Base-by-base conservation (phyloP, 352 stramenopile genomes). In the Phytophthora vignae region DNA sequence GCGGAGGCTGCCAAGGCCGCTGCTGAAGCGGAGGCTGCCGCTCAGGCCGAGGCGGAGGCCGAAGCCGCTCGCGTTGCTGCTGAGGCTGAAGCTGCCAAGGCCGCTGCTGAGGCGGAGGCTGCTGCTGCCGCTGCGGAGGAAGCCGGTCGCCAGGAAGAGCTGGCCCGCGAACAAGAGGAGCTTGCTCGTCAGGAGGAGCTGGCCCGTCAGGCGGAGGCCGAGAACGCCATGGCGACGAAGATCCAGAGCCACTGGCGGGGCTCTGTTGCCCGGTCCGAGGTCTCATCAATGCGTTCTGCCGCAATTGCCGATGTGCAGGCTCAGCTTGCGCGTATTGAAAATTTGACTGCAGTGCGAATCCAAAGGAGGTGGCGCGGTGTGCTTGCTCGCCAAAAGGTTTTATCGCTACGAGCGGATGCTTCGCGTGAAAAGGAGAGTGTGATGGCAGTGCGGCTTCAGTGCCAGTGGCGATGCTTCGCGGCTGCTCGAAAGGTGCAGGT, bases 321-420 rank as follows among this genome's bases (percentile, higher is more conserved):
- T 4, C 72, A 72, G 8, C 54, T 76, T 27, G 42, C 58, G n/a
- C 36, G 64, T 7, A 75, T 82, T 21, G 64, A 78, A 29, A 71
- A 78, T 42, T 14, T 65, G 10, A 85, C 79, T 49, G 80, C 77
- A 0, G 17, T 59, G 1, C 40, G 22, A 19, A 78, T 87, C 46
- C 80, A 87, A 52, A 60, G 68, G 11, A 42, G n/a, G 17, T 87
- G 80, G 80, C 77, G 80, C 25, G 53, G 75, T 27, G 29, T 64
- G 5, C 27, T 70, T 38, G 65, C 65, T 21, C 60, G 65, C 29
- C 21, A 50, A 9, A 50, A 60, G 53, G 22, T 60, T 8, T 22
- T 12, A 54, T 15, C 12, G 9, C 21, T 64, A n/a, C 42, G 44
- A 27, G 38, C 40, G 33, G 9, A 14, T 0, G 12, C 38, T 17